Percentiles rank a stretch among this genome's conserved stretches.
These are phyloP conservation scores for Magnusiomyces suaveolens DNA, from an alignment of 1,139 yeast species.

Conservation along the genomic window DNA sequence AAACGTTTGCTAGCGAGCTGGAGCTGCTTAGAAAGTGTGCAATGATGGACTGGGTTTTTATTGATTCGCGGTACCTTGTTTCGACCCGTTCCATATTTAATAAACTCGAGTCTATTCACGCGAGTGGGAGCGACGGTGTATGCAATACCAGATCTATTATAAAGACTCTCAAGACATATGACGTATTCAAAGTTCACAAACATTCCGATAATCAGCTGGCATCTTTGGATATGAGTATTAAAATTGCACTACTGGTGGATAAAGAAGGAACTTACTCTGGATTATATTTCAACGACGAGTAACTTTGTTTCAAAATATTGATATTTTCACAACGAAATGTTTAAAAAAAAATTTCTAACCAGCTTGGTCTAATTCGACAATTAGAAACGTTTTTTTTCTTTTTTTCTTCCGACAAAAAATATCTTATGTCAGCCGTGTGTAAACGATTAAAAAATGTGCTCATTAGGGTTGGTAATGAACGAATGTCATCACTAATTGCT, in stretches of 20 bases:
- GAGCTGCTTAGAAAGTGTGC: constrained; percentile 21
- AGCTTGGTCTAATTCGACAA: too few species aligned
- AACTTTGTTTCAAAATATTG: not conserved
- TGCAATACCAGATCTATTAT: not conserved
- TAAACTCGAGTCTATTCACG: not conserved
- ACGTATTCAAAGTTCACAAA: not conserved
- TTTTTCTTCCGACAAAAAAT: too few species aligned
- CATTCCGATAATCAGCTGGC: not conserved
- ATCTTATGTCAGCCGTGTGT: too few species aligned
- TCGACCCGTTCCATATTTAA: not conserved
- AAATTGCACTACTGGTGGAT: constrained; percentile 1
- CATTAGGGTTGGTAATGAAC: too few species aligned
- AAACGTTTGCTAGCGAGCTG: constrained; percentile 11
- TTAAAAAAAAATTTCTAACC: too few species aligned
- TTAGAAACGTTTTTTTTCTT: too few species aligned
- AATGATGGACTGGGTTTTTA: constrained; percentile 18
- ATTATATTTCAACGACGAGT: not conserved
- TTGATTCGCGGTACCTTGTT: constrained; percentile 12
- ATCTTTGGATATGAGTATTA: not conserved
- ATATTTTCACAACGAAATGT: not conserved
- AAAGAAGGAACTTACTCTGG: not conserved
- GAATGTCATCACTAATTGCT: too few species aligned
- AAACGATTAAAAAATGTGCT: too few species aligned
- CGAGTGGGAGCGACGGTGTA: not conserved
- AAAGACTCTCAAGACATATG: not conserved